Evolutionary conservation across 768 basidiomycete genomes (phyloP).

Genomic region (Mycena belliarum): DNA sequence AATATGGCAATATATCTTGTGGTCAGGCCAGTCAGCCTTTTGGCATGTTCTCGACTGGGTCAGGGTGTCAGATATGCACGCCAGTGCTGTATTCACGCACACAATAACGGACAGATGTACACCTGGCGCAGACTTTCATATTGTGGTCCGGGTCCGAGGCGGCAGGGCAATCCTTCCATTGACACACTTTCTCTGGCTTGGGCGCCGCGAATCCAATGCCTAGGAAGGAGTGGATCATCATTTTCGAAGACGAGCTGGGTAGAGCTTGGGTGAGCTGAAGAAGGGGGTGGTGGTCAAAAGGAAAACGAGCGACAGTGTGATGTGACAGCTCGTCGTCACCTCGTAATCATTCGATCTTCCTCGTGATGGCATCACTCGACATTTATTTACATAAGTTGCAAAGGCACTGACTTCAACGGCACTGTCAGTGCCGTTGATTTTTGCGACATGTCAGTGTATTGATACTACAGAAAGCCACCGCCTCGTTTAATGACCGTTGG

Average conservation of each 20-base stretch:
- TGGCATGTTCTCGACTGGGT: not conserved
- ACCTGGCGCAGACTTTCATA: not conserved
- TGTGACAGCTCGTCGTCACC: no score
- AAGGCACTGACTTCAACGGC: no score
- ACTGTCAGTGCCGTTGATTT: no score
- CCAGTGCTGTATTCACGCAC: not conserved
- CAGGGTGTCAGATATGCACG: not conserved
- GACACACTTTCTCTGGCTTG: not conserved
- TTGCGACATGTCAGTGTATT: no score
- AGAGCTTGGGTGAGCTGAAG: no score
- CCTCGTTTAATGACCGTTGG: no score
- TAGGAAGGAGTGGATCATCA: not conserved
- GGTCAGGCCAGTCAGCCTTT: not conserved
- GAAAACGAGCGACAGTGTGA: no score
- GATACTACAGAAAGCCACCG: no score
- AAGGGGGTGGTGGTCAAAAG: no score
- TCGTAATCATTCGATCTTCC: no score
- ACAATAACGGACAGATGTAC: not conserved
- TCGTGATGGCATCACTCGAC: no score
- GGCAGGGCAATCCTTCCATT: not conserved
- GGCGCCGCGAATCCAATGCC: not conserved
- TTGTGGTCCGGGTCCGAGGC: not conserved
- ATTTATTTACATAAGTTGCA: no score
- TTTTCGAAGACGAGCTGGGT: not conserved
- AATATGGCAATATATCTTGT: constrained; percentile 4